Base-by-base conservation (phyloP, 768 basidiomycete genomes). In the Dictyophora rubrovolvata region DNA sequence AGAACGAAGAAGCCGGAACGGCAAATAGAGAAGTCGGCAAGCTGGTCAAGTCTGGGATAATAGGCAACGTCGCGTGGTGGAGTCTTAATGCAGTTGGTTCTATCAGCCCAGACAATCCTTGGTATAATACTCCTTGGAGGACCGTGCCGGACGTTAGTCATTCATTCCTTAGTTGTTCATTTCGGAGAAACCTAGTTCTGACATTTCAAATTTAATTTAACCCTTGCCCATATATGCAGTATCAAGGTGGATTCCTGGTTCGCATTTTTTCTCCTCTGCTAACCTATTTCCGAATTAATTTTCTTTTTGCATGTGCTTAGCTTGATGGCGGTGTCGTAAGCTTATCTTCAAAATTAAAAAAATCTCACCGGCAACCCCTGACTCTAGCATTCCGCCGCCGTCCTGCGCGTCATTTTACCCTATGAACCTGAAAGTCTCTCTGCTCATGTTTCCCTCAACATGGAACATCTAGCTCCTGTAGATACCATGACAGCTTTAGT, bases 111-210 rank as follows among this genome's bases (percentile, higher is more conserved):
- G 78, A 80, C 14, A 80, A 78, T 22, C 85, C 86, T 67, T 93
- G 83, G 77, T 88, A 89, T 68, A 84, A 87, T 54, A 91, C 89
- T 0, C 79, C 84, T 37, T 93, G 92, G 92, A 76, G 91, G 46
- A 87, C 85, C 1, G 73, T 86, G 53, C 90, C 91, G 21, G 87
- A 89, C 62, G 87, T 87, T 64, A 65, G 84, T 76, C 46, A 17
- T 23, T 50, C 55, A 4, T 18, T 51, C 21, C 23, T 1, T 56
- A 48, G 2, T 6, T 20, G 17, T 23, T 54, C 16, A 34, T 53
- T 28, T 1, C 48, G 34, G 59, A 49, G 50, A 55, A 48, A 65
- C 48, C 20, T 35, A 59, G 22, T n/a, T 55, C 37, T 28, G 10
- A 51, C 34, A 60, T 56, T 28, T 28, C 28, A 28, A 28, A 28